Evolutionary conservation across 2,329 filamentous ascomycete species (phyloP), one percentile per base, ranked within the genome.

Genomic region (Sporothrix euskadiensis): DNA sequence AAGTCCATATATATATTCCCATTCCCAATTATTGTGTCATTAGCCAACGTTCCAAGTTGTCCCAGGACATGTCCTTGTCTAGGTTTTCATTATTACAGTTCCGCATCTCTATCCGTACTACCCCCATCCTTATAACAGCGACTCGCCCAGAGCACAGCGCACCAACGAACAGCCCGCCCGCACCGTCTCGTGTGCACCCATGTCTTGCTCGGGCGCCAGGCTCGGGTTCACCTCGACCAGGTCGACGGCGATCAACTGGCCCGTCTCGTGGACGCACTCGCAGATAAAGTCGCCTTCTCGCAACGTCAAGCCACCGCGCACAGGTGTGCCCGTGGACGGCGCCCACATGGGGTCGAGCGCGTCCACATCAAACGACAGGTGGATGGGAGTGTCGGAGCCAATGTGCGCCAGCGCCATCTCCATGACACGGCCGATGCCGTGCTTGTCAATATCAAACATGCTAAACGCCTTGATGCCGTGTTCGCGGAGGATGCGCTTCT

Each of bases 321-420:
- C 96, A 0, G 96, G 94, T 3, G 96, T 98, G 22, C 96, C 96
- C 0, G 96, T 99, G 82, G 93, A 96, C 32, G 96, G 96, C 54
- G 96, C 96, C 92, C 94, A 98, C 87, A 94, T 91, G 39, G 96
- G 96, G 82, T 99, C 96, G 74, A 98, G 88, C 32, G 94, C 96
- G 82, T 99, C 96, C 77, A 99, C 94, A 81, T 99, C 96, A 79
- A 99, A 98, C 52, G 94, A 97, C 74, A 99, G 88, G 83, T 99
- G 96, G 80, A 99, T 98, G 57, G 96, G 96, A 0, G 94, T 98
- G 81, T 98, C 96, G 79, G 86, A 89, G 78, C 96, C 96, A 77
- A 98, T 97, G 85, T 98, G 94, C 44, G 91, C 95, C 71, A 99
- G 87, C n/a, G 95, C 95, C 95, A 98, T 97, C 80, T 98, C 96